Evolutionary conservation across 208 protist genomes (phyloP), one percentile per base, ranked within the genome.

Genomic region (Leishmania gerbilli): DNA sequence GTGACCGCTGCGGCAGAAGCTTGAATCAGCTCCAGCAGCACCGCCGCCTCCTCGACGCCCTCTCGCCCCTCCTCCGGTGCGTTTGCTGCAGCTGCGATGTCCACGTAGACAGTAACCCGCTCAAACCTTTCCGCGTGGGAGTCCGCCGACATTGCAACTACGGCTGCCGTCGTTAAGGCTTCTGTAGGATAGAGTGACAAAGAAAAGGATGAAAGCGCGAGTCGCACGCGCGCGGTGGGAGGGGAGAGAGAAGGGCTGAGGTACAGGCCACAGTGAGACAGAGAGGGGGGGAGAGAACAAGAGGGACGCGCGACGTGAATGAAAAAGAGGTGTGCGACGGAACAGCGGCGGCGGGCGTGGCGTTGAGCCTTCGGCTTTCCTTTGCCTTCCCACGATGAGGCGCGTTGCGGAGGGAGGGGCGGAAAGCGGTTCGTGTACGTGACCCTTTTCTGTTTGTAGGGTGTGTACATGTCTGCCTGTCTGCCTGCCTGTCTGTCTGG

Each of bases 51-150:
- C 34, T 62, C 56, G 37, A 6, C 37, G 49, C 45, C 65, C 31
- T 2, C 65, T 42, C 65, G 65, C 31, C 40, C 67, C 67, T 51
- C 67, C 42, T n/a, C 37, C 42, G 37, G 24, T 37, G 24, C 13
- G 69, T 34, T 53, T 15, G 69, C 8, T 5, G 76, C 40, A 49
- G 2, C 6, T 21, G 7, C 60, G 13, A 85, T 42, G 60, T 81
- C 82, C n/a, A 82, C 71, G 69, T 85, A 85, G 2, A 82, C 71
- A 34, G 82, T 85, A 45, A 82, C 55, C 24, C 82, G 77, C 55
- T 81, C 72, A 45, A 85, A 82, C n/a, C 82, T 77, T 31, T 68
- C 68, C 17, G 42, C 67, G 80, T 37, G 67, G 27, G 24, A 51
- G 31, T 62, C 49, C 19, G 15, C 40, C 37, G 31, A 2, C 58